Conservation (phyloP, 2,329 filamentous ascomycete genomes). For the Colletotrichum orchidophilum region DNA sequence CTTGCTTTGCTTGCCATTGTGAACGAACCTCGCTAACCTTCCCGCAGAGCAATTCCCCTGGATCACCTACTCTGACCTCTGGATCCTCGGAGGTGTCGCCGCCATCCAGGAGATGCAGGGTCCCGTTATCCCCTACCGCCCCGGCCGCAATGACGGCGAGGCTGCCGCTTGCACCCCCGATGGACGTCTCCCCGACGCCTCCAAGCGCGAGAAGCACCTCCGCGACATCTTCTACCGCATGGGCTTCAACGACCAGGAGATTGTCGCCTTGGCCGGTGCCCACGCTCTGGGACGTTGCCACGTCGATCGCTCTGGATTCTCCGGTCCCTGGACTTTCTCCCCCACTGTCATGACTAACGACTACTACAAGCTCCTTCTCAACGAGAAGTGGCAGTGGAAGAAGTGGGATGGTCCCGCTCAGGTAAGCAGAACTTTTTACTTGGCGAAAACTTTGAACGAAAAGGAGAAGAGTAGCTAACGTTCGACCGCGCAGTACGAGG, state of each 20-base stretch:
- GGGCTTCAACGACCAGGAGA: slow-evolving; percentile 98
- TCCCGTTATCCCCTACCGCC: slow-evolving; percentile 86
- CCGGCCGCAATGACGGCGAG: slow-evolving; percentile 84
- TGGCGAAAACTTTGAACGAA: neutral
- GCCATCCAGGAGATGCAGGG: slow-evolving; percentile 97
- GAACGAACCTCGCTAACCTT: slow-evolving; percentile 20
- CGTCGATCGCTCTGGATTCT: slow-evolving; percentile 85
- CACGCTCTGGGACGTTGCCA: slow-evolving; percentile 93
- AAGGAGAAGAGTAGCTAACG: neutral
- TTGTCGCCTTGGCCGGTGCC: slow-evolving; percentile 87
- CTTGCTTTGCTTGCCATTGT: neutral
- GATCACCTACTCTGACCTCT: slow-evolving; percentile 96
- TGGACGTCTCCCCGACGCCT: slow-evolving; percentile 83
- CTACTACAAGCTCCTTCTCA: slow-evolving; percentile 86
- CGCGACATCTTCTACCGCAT: slow-evolving; percentile 94
- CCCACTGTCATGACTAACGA: slow-evolving; percentile 94
- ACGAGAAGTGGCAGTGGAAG: slow-evolving; percentile 92
- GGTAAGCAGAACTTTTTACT: slow-evolving; percentile 43
- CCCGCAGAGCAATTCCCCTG: slow-evolving; percentile 80
- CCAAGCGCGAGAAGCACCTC: slow-evolving; percentile 82
- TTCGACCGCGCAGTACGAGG: slow-evolving; percentile 73
- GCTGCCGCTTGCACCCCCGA: slow-evolving; percentile 89
- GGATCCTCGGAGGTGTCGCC: slow-evolving; percentile 87
- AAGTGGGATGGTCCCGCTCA: slow-evolving; percentile 93
- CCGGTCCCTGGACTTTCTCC: slow-evolving; percentile 92